These are phyloP conservation scores for Pichia ethanolica DNA, from an alignment of 805 yeast species.

Conservation along the genomic window DNA sequence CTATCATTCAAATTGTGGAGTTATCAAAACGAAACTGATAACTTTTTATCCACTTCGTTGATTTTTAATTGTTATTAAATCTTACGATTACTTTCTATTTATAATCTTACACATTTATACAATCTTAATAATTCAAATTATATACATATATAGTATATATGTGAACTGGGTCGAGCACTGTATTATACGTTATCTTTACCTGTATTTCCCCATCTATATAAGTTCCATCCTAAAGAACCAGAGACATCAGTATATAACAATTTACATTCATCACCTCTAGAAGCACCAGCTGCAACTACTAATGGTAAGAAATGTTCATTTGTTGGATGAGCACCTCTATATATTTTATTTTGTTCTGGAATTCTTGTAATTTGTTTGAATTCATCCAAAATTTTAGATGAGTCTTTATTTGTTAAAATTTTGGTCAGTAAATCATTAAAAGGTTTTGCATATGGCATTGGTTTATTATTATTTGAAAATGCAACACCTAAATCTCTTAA, in stretches of 20 bases:
- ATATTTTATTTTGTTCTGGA: conserved; percentile 27
- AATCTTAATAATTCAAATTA: no score
- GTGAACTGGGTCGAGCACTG: no score
- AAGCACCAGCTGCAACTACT: conserved; percentile 53
- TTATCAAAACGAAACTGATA: no score
- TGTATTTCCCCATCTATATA: conserved; percentile 37
- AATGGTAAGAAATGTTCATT: conserved; percentile 67
- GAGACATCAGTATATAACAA: conserved; percentile 40
- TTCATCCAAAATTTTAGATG: conserved; percentile 27
- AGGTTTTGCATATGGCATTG: conserved; percentile 42
- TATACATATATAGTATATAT: no score
- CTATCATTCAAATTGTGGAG: no score
- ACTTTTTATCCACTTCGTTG: no score
- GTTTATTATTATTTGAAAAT: conserved; percentile 3
- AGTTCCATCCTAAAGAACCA: conserved; percentile 62
- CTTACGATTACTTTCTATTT: no score
- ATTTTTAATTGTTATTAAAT: no score
- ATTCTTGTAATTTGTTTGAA: conserved; percentile 30
- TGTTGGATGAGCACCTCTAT: conserved; percentile 59
- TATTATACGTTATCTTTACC: neutral
- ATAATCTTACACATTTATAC: no score
- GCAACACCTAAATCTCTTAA: conserved; percentile 43
- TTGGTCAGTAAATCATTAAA: conserved; percentile 43
- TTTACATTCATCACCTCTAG: conserved; percentile 35
- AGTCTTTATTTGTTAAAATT: conserved; percentile 28